These are phyloP conservation scores for Angophora floribunda DNA, from an alignment of 345 rosid genomes.

Conservation along the genomic window DNA sequence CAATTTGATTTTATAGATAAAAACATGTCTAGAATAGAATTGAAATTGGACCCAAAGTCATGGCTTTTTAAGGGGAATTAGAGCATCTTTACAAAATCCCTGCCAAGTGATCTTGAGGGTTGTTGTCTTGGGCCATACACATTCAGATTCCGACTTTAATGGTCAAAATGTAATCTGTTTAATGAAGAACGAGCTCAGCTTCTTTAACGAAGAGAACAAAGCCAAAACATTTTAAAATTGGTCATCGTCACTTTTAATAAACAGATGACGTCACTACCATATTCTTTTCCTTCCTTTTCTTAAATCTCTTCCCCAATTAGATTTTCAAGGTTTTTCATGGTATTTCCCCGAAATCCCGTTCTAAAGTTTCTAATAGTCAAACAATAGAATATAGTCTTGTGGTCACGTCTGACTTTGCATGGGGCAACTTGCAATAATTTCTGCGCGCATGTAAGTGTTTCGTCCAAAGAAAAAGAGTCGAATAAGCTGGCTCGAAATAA, in stretches of 20 bases:
- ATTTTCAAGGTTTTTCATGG: neutral
- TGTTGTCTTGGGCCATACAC: neutral
- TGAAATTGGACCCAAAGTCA: neutral
- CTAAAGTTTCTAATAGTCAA: neutral
- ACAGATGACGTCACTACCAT: neutral
- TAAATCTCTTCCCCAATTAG: neutral
- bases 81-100: neutral
- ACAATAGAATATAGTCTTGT: neutral
- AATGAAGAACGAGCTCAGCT: neutral
- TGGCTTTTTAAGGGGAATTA: neutral
- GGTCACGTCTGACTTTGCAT: neutral
- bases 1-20: too few relatives aligned
- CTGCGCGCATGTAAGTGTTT: neutral
- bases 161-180: neutral
- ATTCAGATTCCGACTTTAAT: neutral
- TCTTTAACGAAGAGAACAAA: neutral
- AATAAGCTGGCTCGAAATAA: neutral
- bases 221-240: neutral
- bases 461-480: neutral
- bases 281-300: neutral
- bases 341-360: neutral
- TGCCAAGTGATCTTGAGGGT: neutral
- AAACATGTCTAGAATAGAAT: neutral
- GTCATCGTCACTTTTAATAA: neutral
- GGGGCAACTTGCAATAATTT: neutral